Conservation (phyloP, 345 rosid species). For the Euphorbia pulcherrima region DNA sequence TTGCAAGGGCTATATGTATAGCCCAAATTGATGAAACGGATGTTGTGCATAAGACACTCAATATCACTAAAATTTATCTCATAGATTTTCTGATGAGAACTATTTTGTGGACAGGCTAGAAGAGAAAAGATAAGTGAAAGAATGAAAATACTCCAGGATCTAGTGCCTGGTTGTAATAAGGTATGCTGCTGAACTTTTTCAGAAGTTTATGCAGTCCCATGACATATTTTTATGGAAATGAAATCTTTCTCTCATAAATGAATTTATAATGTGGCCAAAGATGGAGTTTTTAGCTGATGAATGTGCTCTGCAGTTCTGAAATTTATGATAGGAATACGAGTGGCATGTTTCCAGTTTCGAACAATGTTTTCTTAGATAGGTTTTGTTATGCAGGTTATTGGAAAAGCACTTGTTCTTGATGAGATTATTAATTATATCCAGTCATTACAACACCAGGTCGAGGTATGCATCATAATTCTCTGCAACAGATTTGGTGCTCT, state of each 20-base stretch:
- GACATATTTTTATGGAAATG: not conserved
- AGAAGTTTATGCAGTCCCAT: not conserved
- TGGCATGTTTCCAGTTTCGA: not conserved
- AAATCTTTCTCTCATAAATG: too few relatives aligned
- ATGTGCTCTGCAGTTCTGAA: not conserved
- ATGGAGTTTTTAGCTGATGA: not conserved
- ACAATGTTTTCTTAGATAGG: conserved; percentile 8
- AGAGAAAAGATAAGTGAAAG: conserved; percentile 92
- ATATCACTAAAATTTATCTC: conserved; percentile 7
- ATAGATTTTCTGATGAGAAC: conserved; percentile 23
- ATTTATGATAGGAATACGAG: not conserved
- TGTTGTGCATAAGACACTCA: too few relatives aligned
- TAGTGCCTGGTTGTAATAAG: conserved; percentile 91
- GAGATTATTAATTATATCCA: conserved; percentile 93
- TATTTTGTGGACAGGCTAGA: conserved; percentile 52
- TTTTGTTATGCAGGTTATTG: conserved; percentile 58
- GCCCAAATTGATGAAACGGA: too few relatives aligned
- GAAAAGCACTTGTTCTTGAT: conserved; percentile 85
- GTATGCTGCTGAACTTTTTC: conserved; percentile 32
- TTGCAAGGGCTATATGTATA: too few relatives aligned
- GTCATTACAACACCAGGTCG: conserved; percentile 82
- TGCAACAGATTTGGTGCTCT: not conserved
- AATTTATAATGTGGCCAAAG: not conserved
- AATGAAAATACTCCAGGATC: conserved; percentile 89
- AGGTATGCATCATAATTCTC: conserved; percentile 41